Evolutionary conservation across 2,329 filamentous ascomycete species (phyloP).

Genomic region (Fusarium redolens): DNA sequence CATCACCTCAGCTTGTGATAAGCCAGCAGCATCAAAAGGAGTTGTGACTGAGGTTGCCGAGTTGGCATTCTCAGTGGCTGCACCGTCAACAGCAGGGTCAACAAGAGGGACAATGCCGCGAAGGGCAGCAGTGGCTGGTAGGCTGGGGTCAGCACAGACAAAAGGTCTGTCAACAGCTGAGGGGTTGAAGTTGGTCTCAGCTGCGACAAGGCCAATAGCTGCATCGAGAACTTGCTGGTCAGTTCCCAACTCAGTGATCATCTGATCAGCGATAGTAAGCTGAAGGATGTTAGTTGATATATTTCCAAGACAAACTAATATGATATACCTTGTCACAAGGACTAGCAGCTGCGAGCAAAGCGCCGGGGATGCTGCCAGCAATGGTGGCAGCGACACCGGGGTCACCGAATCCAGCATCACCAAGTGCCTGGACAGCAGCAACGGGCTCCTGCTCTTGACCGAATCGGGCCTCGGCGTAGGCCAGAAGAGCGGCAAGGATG

Average conservation of each 20-base stretch:
- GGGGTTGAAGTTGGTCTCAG: conserved; percentile 80
- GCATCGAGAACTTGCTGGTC: conserved; percentile 70
- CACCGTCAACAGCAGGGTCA: conserved; percentile 70
- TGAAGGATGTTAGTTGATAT: conserved; percentile 44
- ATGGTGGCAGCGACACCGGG: conserved; percentile 73
- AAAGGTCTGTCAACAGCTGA: conserved; percentile 69
- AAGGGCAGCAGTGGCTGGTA: conserved; percentile 70
- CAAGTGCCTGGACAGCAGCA: conserved; percentile 63
- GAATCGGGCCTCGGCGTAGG: conserved; percentile 66
- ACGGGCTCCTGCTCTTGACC: conserved; percentile 72
- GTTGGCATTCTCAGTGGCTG: conserved; percentile 70
- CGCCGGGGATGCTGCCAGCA: conserved; percentile 69
- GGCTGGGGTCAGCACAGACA: conserved; percentile 71
- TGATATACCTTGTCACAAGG: conserved; percentile 69
- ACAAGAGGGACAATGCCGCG: conserved; percentile 75
- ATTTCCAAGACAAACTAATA: neutral
- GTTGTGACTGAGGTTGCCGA: conserved; percentile 61
- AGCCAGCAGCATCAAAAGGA: conserved; percentile 69
- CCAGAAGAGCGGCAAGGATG: conserved; percentile 45
- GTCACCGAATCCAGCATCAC: conserved; percentile 58
- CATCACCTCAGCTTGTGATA: conserved; percentile 74
- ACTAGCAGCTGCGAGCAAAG: conserved; percentile 72
- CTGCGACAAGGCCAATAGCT: conserved; percentile 71
- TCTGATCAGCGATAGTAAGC: conserved; percentile 72
- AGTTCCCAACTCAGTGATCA: conserved; percentile 69